These are phyloP conservation scores for Cyclocybe aegerita DNA, from an alignment of 768 basidiomycete species.

Conservation along the genomic window DNA sequence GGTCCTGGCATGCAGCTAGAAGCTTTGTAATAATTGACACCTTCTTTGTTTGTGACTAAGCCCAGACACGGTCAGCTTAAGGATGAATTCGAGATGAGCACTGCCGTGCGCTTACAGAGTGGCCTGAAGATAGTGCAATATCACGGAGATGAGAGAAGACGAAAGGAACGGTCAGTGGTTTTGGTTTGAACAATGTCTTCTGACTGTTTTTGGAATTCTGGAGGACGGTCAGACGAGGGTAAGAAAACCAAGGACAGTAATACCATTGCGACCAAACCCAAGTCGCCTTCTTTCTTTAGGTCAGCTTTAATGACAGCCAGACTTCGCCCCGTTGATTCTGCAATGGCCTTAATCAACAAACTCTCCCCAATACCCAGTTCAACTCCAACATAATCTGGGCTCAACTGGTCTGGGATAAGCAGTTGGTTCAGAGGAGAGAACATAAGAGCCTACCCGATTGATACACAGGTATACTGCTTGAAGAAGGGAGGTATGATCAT, in stretches of 20 bases:
- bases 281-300: slow-evolving; percentile 91
- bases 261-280: slow-evolving; percentile 96
- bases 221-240: not conserved
- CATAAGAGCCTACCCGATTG: slow-evolving; percentile 67
- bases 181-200: slow-evolving; percentile 92
- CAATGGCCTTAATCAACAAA: slow-evolving; percentile 91
- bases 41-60: slow-evolving; percentile 91
- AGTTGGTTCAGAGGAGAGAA: not conserved
- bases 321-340: slow-evolving; percentile 91
- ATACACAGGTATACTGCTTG: slow-evolving; percentile 95
- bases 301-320: slow-evolving; percentile 82
- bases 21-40: slow-evolving; percentile 94
- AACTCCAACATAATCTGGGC: slow-evolving; percentile 93
- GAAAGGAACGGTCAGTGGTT: slow-evolving; percentile 81
- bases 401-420: slow-evolving; percentile 51
- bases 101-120: slow-evolving; percentile 52
- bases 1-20: slow-evolving; percentile 85
- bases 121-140: slow-evolving; percentile 83
- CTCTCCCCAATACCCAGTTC: slow-evolving; percentile 97
- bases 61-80: slow-evolving; percentile 5
- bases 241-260: slow-evolving; percentile 16
- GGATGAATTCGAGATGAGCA: not conserved
- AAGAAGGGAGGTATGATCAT: slow-evolving; percentile 72
- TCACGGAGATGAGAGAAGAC: slow-evolving; percentile 91
- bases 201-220: slow-evolving; percentile 94